Conservation (phyloP, 2,329 filamentous ascomycete genomes). For the Dactylonectria estremocensis region DNA sequence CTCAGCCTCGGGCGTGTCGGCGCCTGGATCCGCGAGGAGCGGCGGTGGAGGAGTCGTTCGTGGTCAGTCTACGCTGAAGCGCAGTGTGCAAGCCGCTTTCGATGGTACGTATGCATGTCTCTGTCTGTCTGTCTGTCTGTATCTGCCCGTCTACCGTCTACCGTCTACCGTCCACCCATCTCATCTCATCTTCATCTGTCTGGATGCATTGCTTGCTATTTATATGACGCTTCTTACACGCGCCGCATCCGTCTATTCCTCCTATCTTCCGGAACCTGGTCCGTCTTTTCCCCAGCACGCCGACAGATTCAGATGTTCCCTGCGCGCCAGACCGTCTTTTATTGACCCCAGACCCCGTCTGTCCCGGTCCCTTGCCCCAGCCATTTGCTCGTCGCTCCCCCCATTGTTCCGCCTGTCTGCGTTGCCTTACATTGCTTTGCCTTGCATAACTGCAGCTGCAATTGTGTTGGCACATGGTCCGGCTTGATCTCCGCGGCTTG, state of each 20-base stretch:
- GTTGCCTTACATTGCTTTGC: conserved; percentile 7
- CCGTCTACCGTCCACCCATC: background rate
- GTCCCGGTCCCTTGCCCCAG: conserved; percentile 7
- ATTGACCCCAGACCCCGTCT: conserved; percentile 31
- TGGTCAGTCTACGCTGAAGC: conserved; percentile 62
- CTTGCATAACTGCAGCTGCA: conserved; percentile 13
- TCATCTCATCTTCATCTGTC: background rate
- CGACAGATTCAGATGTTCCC: conserved; percentile 21
- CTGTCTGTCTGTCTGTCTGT: conserved; percentile 31
- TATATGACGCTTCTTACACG: background rate
- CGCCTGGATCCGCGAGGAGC: conserved; percentile 62
- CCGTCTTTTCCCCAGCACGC: background rate
- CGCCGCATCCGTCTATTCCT: conserved; percentile 22
- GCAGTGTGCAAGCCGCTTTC: conserved; percentile 73
- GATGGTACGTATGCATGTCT: conserved; percentile 65
- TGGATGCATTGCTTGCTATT: conserved; percentile 4
- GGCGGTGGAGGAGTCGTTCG: conserved; percentile 46
- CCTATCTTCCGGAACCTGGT: conserved; percentile 1
- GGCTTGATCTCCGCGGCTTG: conserved; percentile 20
- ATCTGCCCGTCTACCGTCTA: background rate
- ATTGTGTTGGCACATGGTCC: background rate
- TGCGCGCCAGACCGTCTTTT: conserved; percentile 25
- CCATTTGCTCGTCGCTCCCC: background rate
- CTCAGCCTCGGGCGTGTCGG: conserved; percentile 66
- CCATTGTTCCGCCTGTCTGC: background rate